Evolutionary conservation across 371 early-diverging fungal genomes (phyloP).

Genomic region (Zopfochytrium polystomum): DNA sequence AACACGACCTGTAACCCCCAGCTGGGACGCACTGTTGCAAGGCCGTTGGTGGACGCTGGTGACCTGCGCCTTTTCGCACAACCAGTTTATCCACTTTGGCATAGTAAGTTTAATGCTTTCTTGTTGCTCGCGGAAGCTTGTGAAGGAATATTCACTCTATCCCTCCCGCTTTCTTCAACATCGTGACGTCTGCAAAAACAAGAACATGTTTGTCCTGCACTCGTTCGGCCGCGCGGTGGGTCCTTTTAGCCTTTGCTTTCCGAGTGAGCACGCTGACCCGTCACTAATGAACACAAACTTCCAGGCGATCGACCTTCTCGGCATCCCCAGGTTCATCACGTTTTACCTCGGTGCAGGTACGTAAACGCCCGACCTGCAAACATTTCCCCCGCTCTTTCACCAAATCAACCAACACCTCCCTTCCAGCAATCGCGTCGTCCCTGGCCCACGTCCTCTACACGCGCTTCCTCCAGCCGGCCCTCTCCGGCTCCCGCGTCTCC

Average conservation of each 20-base stretch:
- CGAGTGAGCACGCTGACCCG: no score
- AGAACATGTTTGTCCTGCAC: slow-evolving; percentile 60
- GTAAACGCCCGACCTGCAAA: no score
- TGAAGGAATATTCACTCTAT: no score
- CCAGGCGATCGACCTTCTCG: slow-evolving; percentile 39
- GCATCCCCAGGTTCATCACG: slow-evolving; percentile 38
- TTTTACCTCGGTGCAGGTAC: slow-evolving; percentile 42
- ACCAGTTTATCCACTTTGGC: slow-evolving; percentile 29
- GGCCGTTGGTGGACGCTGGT: slow-evolving; percentile 40
- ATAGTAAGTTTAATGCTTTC: no score
- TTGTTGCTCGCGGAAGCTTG: no score
- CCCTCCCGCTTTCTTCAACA: no score
- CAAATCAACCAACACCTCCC: no score
- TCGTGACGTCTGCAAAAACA: no score
- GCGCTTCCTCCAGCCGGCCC: slow-evolving; percentile 20
- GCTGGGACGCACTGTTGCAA: slow-evolving; percentile 22
- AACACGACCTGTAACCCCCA: slow-evolving; percentile 1
- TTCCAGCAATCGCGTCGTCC: slow-evolving; percentile 20
- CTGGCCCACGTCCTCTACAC: slow-evolving; percentile 24
- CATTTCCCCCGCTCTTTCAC: no score
- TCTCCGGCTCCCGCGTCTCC: not conserved
- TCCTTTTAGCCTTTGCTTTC: not conserved
- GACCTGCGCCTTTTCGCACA: slow-evolving; percentile 36
- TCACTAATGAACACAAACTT: no score
- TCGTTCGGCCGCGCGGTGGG: slow-evolving; percentile 45